phyloP scores from a whole-genome alignment of 139 green algal species.

The Picochlorum sp. region DNA sequence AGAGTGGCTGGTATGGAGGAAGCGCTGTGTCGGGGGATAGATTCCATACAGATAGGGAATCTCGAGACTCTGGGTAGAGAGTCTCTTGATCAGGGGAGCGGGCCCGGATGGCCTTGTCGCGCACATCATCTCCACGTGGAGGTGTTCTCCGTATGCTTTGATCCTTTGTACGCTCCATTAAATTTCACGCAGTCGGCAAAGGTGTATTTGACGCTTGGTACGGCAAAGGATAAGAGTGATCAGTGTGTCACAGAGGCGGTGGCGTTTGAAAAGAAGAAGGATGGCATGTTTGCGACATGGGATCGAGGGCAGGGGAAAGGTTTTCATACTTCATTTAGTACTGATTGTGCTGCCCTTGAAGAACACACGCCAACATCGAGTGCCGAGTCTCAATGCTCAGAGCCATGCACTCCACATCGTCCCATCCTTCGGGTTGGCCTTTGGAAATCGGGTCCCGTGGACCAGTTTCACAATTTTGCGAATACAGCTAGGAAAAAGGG shows the following conservation, averaged over 20 bases:
- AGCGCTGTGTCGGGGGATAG: no score
- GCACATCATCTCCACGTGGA: not conserved
- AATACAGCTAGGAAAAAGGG: not conserved
- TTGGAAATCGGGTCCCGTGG: conserved; percentile 1
- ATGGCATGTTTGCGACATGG: not conserved
- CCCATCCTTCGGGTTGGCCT: not conserved
- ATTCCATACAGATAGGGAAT: no score
- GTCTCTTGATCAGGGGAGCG: no score
- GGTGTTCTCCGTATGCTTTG: conserved; percentile 1
- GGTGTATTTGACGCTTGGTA: not conserved
- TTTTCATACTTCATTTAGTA: not conserved
- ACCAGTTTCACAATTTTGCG: not conserved
- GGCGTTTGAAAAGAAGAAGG: not conserved
- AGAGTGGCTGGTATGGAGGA: no score
- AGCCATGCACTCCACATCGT: not conserved
- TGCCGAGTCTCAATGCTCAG: no score
- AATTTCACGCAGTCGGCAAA: not conserved
- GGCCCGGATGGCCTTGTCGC: no score
- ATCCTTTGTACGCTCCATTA: not conserved
- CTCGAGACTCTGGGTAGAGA: no score
- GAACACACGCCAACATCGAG: no score
- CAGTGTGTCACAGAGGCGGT: not conserved
- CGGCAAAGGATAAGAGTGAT: conserved; percentile 4
- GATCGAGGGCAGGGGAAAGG: not conserved
- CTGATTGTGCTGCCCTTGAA: not conserved